These are phyloP conservation scores for Magnusiomyces sp. DNA, from an alignment of 1,139 yeast genomes.

Conservation along the genomic window DNA sequence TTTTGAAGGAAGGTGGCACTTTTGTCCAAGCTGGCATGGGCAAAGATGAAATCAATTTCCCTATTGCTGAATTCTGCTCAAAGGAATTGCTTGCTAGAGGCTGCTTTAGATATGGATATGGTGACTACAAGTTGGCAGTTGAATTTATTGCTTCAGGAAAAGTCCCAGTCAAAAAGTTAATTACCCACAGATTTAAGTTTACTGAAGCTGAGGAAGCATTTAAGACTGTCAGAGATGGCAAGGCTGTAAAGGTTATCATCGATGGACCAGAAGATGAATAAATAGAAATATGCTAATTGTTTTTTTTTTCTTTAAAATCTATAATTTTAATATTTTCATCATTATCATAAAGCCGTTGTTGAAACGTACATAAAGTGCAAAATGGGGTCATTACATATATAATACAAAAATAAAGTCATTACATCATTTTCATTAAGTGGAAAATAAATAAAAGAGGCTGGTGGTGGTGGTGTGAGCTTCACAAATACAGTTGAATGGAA, in stretches of 20 bases:
- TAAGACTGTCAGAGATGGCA: slow-evolving; percentile 49
- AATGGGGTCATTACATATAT: no score
- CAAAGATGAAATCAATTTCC: slow-evolving; percentile 56
- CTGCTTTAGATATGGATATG: slow-evolving; percentile 70
- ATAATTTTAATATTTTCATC: background rate
- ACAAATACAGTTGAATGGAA: no score
- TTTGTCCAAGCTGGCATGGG: slow-evolving; percentile 77
- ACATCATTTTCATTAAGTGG: no score
- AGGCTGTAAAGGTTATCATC: slow-evolving; percentile 55
- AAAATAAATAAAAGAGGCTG: no score
- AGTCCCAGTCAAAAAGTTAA: slow-evolving; percentile 54
- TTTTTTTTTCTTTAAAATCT: background rate
- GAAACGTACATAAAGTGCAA: no score
- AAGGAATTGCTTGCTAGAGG: slow-evolving; percentile 68
- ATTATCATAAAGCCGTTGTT: no score
- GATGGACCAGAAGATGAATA: slow-evolving; percentile 39
- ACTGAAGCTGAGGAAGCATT: slow-evolving; percentile 76
- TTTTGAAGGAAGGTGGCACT: slow-evolving; percentile 53
- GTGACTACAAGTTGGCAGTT: slow-evolving; percentile 75
- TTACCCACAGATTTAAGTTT: slow-evolving; percentile 71
- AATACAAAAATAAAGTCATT: no score
- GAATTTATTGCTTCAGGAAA: slow-evolving; percentile 53
- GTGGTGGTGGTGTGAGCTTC: no score
- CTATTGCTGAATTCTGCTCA: slow-evolving; percentile 61
- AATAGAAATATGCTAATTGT: background rate